These are phyloP conservation scores for Dioscorea dumetorum DNA, from an alignment of 106 monocot genomes.

Conservation along the genomic window DNA sequence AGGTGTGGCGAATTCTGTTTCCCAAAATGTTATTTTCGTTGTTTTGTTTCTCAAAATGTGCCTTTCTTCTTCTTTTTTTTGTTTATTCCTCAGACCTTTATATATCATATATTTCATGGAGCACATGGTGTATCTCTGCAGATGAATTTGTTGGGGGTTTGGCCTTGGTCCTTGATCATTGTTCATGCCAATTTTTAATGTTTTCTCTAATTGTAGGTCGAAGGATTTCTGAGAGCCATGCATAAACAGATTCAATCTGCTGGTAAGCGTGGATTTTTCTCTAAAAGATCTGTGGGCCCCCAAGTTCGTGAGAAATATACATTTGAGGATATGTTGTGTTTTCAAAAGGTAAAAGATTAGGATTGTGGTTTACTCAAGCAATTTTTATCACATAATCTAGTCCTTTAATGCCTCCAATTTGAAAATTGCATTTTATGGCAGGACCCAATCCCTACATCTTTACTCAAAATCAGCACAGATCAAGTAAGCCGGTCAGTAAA, in stretches of 20 bases:
- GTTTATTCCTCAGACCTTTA: neutral
- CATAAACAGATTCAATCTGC: slow-evolving; percentile 92
- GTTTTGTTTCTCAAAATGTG: no score
- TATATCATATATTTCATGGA: neutral
- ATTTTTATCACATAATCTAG: neutral
- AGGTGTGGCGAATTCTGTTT: no score
- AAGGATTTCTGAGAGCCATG: slow-evolving; percentile 88
- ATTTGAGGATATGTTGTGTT: slow-evolving; percentile 91
- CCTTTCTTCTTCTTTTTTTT: neutral
- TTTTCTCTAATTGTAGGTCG: slow-evolving; percentile 53
- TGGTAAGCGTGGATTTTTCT: slow-evolving; percentile 92
- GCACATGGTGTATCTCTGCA: neutral
- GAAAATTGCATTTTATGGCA: slow-evolving; percentile 18
- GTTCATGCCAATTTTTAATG: neutral
- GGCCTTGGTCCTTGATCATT: neutral
- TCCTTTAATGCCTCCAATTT: neutral
- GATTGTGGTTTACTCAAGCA: neutral
- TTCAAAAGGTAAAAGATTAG: slow-evolving; percentile 64
- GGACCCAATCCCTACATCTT: slow-evolving; percentile 96
- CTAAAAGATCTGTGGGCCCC: slow-evolving; percentile 73
- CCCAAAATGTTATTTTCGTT: no score
- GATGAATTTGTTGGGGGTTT: neutral
- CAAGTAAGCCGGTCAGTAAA: slow-evolving; percentile 78
- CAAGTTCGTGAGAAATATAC: slow-evolving; percentile 88
- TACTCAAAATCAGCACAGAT: slow-evolving; percentile 82